Evolutionary conservation across 2,329 filamentous ascomycete species (phyloP), one percentile per base, ranked within the genome.

Genomic region (Diaporthe amygdali): DNA sequence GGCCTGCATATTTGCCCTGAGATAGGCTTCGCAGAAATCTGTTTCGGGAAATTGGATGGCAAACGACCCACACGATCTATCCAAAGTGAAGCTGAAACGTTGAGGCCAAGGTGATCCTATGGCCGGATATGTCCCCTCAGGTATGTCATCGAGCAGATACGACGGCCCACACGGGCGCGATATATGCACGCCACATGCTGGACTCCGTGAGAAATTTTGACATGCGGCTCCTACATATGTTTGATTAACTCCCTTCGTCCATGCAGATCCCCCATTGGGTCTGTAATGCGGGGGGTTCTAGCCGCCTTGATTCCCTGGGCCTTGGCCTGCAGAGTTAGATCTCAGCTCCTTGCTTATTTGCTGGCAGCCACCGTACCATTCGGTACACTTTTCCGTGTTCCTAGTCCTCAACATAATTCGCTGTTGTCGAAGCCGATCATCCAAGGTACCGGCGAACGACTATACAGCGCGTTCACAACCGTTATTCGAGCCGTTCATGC

Each of bases 241-340:
- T n/a, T 15, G 12, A 37, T 47, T 47, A 17, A 63, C 15, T 63
- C n/a, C 14, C 27, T 49, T 30, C 37, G 30, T n/a, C 44, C 30
- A 20, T 17, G 41, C n/a, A 15, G 59, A 1, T 2, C 3, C 44
- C 34, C 37, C 59, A 64, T 64, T 37, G 27, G 59, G 59, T 25
- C 27, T 7, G 44, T 20, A 9, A 49, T 64, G 59, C 59, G 59
- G 59, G 44, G 59, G 37, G 27, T 41, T 8, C 30, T 64, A 30
- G 30, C 44, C 59, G 27, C 44, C n/a, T 49, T 37, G 59, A 12
- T 34, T 64, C 59, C 30, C 59, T 49, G 59, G 30, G 14, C 41
- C 59, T 49, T 64, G 44, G 59, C 59, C 30, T 49, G 59, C 59
- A 49, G 44, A 64, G 41, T 44, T 49, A 44, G 44, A 64, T 64